Base-by-base conservation (phyloP, 805 yeast genomes). In the Lachancea quebecensis region DNA sequence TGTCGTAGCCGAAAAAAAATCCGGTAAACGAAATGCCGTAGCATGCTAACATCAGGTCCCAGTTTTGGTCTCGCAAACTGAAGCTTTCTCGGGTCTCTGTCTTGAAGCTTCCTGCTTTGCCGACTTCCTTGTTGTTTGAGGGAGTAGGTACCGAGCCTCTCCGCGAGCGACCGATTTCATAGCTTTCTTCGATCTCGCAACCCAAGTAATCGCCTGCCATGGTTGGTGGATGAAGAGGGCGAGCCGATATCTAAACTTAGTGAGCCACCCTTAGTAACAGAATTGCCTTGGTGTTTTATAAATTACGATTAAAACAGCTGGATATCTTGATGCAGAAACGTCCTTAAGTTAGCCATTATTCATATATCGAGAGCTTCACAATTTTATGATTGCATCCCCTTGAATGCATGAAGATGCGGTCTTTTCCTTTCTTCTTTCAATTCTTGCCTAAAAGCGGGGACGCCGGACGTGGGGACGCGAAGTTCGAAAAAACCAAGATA, bases 1-100 rank as follows among this genome's bases (percentile, higher is more conserved):
- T 79, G 64, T 79, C 85, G 69, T 78, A 79, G 42, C 85, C 85
- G 54, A 78, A 79, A 33, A 78, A 78, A 58, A 75, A 79, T 34
- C 85, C 85, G 57, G 82, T 81, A 49, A 78, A 79, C 11, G 83
- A 80, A 45, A 79, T 73, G 15, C 46, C 46, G n/a, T 38, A 43
- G 30, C 46, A 43, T 6, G 38, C 21, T 8, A 38, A 5, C n/a
- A 43, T 33, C 12, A 43, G 10, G 14, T 43, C 33, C 46, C 46
- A 43, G 21, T 30, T 43, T 30, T 39, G 42, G 35, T 39, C 28
- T 39, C 21, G 29, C 16, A 39, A 17, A 8, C 35, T 7, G 28
- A 31, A 15, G 15, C 31, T 29, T 15, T 30, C 29, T 32, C 31
- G 15, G 27, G 35, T 14, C 33, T 30, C 33, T 14, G 14, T 30